Evolutionary conservation across 441 rosid genomes (phyloP).

Genomic region (Rhodomyrtus psidioides): DNA sequence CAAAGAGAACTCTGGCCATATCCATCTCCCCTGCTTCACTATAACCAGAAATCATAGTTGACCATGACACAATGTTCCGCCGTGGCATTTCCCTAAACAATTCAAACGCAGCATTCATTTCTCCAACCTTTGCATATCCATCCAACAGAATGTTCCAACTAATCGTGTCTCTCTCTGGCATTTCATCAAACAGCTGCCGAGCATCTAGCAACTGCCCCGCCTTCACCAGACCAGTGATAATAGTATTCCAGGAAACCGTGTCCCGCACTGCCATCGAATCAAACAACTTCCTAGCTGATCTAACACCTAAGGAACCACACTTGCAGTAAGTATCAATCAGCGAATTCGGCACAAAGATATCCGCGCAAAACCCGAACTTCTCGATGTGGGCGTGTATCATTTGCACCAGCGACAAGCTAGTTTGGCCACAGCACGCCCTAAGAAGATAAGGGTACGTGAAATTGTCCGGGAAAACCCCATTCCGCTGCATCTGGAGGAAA

Average conservation of each 20-base stretch:
- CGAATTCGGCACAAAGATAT: constrained; percentile 52
- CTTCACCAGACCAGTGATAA: constrained; percentile 35
- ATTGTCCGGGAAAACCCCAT: constrained; percentile 39
- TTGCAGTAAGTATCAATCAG: constrained; percentile 46
- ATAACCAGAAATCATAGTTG: constrained; percentile 69
- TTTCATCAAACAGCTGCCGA: constrained; percentile 58
- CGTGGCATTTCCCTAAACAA: constrained; percentile 64
- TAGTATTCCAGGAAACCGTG: constrained; percentile 53
- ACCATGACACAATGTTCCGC: constrained; percentile 82
- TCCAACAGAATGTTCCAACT: constrained; percentile 80
- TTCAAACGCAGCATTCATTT: constrained; percentile 52
- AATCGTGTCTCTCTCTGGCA: constrained; percentile 52
- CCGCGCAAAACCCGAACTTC: constrained; percentile 44
- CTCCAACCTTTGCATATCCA: constrained; percentile 64
- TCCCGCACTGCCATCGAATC: constrained; percentile 33
- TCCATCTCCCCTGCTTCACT: constrained; percentile 71
- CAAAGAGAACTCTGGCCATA: constrained; percentile 70
- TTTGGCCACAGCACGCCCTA: constrained; percentile 36
- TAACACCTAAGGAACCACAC: constrained; percentile 44
- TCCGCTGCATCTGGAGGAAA: constrained; percentile 38
- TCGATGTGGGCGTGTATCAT: constrained; percentile 52
- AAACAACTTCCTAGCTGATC: constrained; percentile 38
- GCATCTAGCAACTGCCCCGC: constrained; percentile 42
- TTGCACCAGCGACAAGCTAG: constrained; percentile 45
- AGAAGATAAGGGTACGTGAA: constrained; percentile 52